Base-by-base conservation (phyloP, 805 yeast genomes). In the Zygoascus biomembranicola region DNA sequence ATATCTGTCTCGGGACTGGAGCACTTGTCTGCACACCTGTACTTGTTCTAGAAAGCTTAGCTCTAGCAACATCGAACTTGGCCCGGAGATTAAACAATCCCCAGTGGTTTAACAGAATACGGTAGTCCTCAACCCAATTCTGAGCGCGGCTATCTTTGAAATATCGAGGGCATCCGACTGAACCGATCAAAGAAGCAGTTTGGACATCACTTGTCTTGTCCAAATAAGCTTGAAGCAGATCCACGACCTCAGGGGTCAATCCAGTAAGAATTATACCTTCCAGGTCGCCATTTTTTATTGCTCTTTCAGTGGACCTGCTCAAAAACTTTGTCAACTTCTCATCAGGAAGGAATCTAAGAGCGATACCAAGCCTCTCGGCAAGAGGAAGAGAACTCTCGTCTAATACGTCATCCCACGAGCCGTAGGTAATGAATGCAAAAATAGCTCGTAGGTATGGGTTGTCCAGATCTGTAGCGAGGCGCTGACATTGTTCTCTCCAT, bases 341-440 rank as follows among this genome's bases (percentile, higher is more conserved):
- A 64, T 90, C 97, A 1, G 90, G 81, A 35, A 92, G 71, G 61
- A 87, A 92, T 49, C 97, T 74, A 23, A 92, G 72, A 0, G 98
- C 97, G 28, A 92, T 92, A 1, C 97, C 97, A 11, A 92, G 69
- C 59, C 96, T 73, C 64, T 92, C 99, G 51, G 92, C 75, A 43
- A 92, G 72, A 0, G 99, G 96, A 43, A 92, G 74, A 1, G 96
- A 85, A 18, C 85, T 81, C 63, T 92, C 97, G 64, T 89, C 96
- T 51, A 92, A 73, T 1, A 92, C 96, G 63, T 89, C 97, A 84
- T 92, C 85, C 97, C 98, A 92, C 59, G 90, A 94, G 47, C 88
- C 86, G 64, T 92, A 97, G 0, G 97, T 90, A 52, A 92, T 85
- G 61, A 83, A 92, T 0, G 97, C 97, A 73, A 92, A 92, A 1